Evolutionary conservation across 257 asterid species (phyloP).

Genomic region (Petunia axillaris): DNA sequence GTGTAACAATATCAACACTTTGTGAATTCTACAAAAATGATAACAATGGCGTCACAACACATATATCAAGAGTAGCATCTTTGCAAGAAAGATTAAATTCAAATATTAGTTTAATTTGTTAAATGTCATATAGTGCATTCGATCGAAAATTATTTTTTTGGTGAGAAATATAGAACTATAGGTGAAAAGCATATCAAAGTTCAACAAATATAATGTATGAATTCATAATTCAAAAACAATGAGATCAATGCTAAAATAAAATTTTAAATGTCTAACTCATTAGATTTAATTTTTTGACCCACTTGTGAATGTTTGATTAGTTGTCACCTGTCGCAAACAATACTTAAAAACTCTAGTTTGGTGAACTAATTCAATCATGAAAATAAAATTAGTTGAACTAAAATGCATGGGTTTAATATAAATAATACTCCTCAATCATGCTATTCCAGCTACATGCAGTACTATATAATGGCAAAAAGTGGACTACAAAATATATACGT

Average conservation of each 20-base stretch:
- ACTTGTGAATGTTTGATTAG: no score
- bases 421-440: neutral
- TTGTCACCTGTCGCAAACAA: no score
- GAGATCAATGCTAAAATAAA: no score
- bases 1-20: neutral
- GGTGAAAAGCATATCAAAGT: no score
- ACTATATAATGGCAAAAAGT: neutral
- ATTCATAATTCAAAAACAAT: neutral
- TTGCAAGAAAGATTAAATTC: neutral
- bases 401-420: neutral
- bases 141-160: no score
- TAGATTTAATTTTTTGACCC: no score
- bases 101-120: neutral
- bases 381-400: neutral
- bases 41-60: neutral
- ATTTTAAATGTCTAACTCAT: no score
- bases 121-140: no score
- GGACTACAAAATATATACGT: neutral
- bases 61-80: neutral
- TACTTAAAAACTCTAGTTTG: neutral
- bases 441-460: neutral
- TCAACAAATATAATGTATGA: no score
- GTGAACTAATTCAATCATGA: conserved; percentile 19
- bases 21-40: neutral
- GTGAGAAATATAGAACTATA: no score